phyloP scores from a whole-genome alignment of 345 rosid species.

The Fremontodendron californicum region DNA sequence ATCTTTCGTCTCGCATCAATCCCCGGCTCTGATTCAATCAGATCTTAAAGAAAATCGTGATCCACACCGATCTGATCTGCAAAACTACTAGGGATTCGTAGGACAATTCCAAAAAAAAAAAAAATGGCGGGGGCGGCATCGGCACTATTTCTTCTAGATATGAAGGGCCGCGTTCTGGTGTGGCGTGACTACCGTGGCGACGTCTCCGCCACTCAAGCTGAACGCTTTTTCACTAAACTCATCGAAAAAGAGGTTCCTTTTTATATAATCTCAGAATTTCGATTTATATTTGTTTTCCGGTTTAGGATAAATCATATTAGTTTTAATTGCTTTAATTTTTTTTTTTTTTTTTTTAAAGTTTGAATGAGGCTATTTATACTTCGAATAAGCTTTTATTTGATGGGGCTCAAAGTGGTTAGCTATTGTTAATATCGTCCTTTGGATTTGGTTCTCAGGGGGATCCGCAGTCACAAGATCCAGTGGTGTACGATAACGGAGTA shows the following conservation, averaged over 20 bases:
- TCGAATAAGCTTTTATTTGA: neutral
- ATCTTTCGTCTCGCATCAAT: neutral
- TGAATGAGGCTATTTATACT: conserved; percentile 6
- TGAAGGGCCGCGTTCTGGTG: conserved; percentile 85
- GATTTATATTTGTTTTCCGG: neutral
- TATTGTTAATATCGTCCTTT: conserved; percentile 9
- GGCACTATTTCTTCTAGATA: conserved; percentile 82
- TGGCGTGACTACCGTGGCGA: conserved; percentile 99
- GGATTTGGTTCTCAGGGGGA: conserved; percentile 59
- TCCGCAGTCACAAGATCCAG: conserved; percentile 96
- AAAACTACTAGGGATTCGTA: neutral
- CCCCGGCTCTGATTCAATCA: neutral
- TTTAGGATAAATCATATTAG: neutral
- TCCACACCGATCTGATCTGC: neutral
- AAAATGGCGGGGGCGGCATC: conserved; percentile 87
- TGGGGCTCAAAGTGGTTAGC: neutral
- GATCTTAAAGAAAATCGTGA: neutral
- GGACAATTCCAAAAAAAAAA: neutral
- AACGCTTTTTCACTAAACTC: conserved; percentile 90
- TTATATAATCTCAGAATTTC: neutral
- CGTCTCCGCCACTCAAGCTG: conserved; percentile 78
- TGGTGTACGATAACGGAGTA: conserved; percentile 88
- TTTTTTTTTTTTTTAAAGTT: neutral
- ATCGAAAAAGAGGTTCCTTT: conserved; percentile 76
- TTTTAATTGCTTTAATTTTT: neutral